Base-by-base conservation (phyloP, 495 filamentous ascomycete species). In the Penicillium parvum region DNA sequence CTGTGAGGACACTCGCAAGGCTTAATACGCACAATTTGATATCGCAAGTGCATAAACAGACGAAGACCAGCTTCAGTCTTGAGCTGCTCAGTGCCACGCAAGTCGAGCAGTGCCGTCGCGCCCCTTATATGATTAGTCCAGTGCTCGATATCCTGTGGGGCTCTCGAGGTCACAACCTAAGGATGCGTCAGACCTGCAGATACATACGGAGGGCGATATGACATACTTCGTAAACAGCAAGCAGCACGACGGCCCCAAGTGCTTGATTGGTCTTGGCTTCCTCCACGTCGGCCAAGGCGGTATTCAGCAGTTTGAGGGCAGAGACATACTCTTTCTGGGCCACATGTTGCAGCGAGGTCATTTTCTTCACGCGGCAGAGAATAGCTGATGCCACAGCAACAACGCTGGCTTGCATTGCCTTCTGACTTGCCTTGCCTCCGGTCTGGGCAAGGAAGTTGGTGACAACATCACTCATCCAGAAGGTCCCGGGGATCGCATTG, bases 81-180 rank as follows among this genome's bases (percentile, higher is more conserved):
- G 34, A 85, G 74, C 49, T 84, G 78, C 3, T 72, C 65, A 2
- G 61, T 37, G 7, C 81, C 82, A 16, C 82, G 68, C 49, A 83
- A 40, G 48, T 74, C 69, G 1, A 81, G 66, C 4, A 85, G 60
- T 0, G 77, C 73, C 0, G 69, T 71, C 2, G 79, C 77, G 7
- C 82, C 82, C 25, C 69, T 69, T 43, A 83, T 71, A 56, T 85
- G 82, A 33, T 73, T 73, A 26, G 72, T 74, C 68, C 79, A 85
- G 2, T 73, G 73, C 14, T 65, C 58, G 19, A 79, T 63, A 18
- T 69, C 71, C 29, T 57, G 55, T 8, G 66, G 62, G 7, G 63
- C 55, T 43, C 65, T 62, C 40, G 74, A 74, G 0, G 72, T 67
- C 28, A 81, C 68, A 43, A 78, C 69, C 67, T 69, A 39, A 14